Conservation (phyloP, 495 filamentous ascomycete genomes). For the Viridothelium virens region DNA sequence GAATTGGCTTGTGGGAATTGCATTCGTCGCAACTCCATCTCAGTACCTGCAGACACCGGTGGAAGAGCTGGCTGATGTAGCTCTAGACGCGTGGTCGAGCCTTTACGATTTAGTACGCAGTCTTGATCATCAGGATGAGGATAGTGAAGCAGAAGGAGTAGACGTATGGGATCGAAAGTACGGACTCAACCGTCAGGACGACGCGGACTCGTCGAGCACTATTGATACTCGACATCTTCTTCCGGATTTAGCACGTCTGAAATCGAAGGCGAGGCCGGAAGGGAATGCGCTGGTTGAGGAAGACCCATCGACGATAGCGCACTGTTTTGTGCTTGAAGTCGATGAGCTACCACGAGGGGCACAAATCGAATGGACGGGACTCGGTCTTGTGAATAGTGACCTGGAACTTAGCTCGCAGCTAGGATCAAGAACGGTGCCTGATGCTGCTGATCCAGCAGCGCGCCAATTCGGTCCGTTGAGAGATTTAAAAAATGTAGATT, state of each 20-base stretch:
- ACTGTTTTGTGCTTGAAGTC: conserved; percentile 66
- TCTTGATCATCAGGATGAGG: conserved; percentile 27
- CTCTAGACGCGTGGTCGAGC: conserved; percentile 36
- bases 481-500: background rate
- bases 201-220: background rate
- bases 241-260: conserved; percentile 19
- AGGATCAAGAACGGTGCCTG: background rate
- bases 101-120: conserved; percentile 26
- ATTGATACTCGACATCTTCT: conserved; percentile 14
- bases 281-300: conserved; percentile 6
- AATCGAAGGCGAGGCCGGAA: background rate
- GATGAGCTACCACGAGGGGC: conserved; percentile 59
- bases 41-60: conserved; percentile 24
- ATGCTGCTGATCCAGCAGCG: background rate
- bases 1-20: conserved; percentile 66
- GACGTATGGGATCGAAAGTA: conserved; percentile 70
- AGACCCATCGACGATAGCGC: conserved; percentile 41
- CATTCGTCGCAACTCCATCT: conserved; percentile 49
- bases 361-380: conserved; percentile 58
- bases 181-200: conserved; percentile 38
- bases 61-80: conserved; percentile 47
- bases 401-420: background rate
- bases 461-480: background rate
- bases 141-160: conserved; percentile 41
- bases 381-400: conserved; percentile 16